These are phyloP conservation scores for Trichoderma harzianum DNA, from an alignment of 2,329 filamentous ascomycete genomes.

Conservation along the genomic window DNA sequence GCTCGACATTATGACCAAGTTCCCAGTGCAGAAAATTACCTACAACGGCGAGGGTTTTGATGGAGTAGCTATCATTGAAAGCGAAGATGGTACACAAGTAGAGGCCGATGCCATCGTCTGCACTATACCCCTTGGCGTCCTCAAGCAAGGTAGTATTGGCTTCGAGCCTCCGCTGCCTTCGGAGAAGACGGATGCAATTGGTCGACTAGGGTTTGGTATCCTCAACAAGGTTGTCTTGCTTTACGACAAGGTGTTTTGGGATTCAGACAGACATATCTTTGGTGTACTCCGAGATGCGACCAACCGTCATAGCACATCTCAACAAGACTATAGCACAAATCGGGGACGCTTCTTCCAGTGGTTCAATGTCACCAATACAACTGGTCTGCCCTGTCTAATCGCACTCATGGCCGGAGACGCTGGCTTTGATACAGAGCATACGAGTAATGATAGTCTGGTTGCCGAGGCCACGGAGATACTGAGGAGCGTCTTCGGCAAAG, in stretches of 20 bases:
- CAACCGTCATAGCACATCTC: constrained; percentile 66
- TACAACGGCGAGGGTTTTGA: constrained; percentile 52
- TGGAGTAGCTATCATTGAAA: constrained; percentile 62
- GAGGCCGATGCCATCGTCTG: constrained; percentile 89
- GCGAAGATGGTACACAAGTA: constrained; percentile 71
- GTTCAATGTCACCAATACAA: constrained; percentile 92
- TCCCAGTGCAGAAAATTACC: constrained; percentile 66
- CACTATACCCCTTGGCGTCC: constrained; percentile 83
- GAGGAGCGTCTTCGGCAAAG: constrained; percentile 66
- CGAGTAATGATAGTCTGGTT: constrained; percentile 71
- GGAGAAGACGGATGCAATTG: constrained; percentile 79
- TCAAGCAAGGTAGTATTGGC: constrained; percentile 77
- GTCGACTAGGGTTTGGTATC: constrained; percentile 84
- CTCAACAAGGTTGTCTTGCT: constrained; percentile 94
- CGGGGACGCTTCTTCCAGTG: constrained; percentile 96
- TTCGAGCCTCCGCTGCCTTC: constrained; percentile 88
- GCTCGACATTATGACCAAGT: constrained; percentile 72
- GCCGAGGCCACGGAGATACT: constrained; percentile 77
- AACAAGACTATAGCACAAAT: constrained; percentile 72
- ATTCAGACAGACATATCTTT: constrained; percentile 85
- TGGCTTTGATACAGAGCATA: constrained; percentile 79
- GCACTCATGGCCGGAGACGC: constrained; percentile 96
- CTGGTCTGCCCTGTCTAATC: constrained; percentile 81
- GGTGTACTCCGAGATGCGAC: constrained; percentile 77
- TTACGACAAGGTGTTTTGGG: constrained; percentile 89